Percentiles rank a stretch among this genome's conserved stretches.
Evolutionary conservation across 306 rosid genomes (phyloP).

Genomic region (Rosa chinensis): DNA sequence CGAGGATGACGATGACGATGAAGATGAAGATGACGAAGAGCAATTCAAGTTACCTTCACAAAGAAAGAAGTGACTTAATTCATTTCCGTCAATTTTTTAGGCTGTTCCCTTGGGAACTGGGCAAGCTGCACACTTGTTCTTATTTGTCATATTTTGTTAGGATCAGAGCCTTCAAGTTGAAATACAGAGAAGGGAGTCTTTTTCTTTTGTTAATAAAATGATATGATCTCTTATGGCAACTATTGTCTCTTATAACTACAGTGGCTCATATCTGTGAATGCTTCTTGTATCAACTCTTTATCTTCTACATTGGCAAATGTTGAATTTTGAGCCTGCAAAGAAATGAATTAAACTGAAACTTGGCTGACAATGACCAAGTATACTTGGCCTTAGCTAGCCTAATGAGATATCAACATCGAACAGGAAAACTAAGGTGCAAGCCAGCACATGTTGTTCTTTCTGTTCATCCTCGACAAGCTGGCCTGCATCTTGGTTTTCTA

Average conservation of each 20-base stretch:
- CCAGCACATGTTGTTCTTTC: background rate
- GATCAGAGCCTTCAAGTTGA: background rate
- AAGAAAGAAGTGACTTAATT: slow-evolving; percentile 13
- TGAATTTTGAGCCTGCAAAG: background rate
- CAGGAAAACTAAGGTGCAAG: background rate
- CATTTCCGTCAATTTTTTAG: background rate
- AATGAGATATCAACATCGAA: background rate
- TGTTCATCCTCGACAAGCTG: background rate
- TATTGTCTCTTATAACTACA: background rate
- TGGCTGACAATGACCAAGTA: background rate
- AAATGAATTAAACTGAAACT: background rate
- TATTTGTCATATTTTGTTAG: background rate
- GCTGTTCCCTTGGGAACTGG: background rate
- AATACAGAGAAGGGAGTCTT: background rate
- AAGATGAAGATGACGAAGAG: background rate
- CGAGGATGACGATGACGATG: background rate
- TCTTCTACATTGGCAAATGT: background rate
- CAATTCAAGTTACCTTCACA: background rate
- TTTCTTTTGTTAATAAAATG: background rate
- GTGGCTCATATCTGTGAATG: background rate
- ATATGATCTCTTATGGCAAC: background rate
- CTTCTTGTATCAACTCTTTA: background rate
- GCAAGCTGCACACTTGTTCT: background rate
- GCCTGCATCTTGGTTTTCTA: background rate
- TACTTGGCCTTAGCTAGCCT: background rate